Evolutionary conservation across 2,329 filamentous ascomycete genomes (phyloP).

Genomic region (Fonsecaea pedrosoi): DNA sequence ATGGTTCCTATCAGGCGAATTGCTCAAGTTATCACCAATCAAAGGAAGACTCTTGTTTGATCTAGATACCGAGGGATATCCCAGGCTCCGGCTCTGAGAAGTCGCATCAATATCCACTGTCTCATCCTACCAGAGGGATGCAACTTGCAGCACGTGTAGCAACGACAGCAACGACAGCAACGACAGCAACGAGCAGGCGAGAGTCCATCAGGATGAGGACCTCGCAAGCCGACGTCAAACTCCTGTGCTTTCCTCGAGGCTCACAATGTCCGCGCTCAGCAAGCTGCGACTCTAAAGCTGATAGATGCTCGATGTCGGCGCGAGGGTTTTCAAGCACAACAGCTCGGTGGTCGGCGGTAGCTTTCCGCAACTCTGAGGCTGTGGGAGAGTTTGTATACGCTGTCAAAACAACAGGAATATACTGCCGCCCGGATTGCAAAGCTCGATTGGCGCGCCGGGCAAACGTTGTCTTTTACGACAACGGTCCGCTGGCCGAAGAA

Average conservation of each 20-base stretch:
- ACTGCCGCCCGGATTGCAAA: slow-evolving; percentile 62
- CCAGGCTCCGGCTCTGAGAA: not conserved
- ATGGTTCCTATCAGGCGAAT: not conserved
- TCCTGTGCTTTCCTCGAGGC: not conserved
- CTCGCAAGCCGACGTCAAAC: slow-evolving; percentile 3
- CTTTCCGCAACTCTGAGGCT: slow-evolving; percentile 52
- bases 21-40: slow-evolving; percentile 1
- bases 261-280: not conserved
- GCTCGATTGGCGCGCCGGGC: slow-evolving; percentile 64
- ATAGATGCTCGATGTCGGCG: not conserved
- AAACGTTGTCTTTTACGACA: slow-evolving; percentile 62
- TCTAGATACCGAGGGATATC: not conserved
- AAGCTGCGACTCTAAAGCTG: no score
- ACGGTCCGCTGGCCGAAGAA: slow-evolving; percentile 53
- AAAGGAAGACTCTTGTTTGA: not conserved
- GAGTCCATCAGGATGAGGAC: not conserved
- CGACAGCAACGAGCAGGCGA: not conserved
- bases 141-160: not conserved
- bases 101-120: not conserved
- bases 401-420: slow-evolving; percentile 62
- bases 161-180: no score
- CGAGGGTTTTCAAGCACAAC: slow-evolving; percentile 5
- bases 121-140: not conserved
- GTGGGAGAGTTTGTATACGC: slow-evolving; percentile 60
- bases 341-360: slow-evolving; percentile 53